A percentile compares a stretch with the other conserved stretches of the same genome.
phyloP scores from a whole-genome alignment of 2,329 filamentous ascomycete genomes.

The Drechslerella dactyloides region DNA sequence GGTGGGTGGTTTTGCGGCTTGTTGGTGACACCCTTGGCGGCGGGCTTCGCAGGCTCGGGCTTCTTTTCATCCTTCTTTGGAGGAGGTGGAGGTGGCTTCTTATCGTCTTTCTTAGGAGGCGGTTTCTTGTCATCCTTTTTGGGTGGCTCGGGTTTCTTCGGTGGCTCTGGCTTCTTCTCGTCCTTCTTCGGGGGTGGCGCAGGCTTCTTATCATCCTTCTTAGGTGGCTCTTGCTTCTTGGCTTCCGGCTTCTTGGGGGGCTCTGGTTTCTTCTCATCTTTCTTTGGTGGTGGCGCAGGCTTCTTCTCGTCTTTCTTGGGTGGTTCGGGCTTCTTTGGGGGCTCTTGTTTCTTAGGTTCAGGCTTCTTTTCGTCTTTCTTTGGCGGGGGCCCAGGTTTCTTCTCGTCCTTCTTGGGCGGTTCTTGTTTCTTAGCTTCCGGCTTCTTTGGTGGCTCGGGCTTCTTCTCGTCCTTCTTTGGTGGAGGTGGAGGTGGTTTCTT shows the following conservation, averaged over 20 bases:
- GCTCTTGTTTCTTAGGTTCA: neutral
- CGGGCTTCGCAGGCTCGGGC: conserved; percentile 1
- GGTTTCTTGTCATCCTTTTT: too few relatives aligned
- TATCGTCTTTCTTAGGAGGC: neutral
- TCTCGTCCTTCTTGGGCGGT: too few relatives aligned
- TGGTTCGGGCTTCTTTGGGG: neutral
- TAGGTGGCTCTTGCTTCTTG: neutral
- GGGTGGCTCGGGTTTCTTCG: neutral
- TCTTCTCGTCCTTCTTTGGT: too few relatives aligned
- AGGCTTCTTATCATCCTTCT: neutral
- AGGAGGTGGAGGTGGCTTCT: neutral
- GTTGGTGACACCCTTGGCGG: neutral
- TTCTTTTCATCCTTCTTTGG: neutral
- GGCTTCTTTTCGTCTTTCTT: too few relatives aligned
- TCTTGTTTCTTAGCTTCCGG: too few relatives aligned
- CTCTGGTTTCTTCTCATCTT: conserved; percentile 1
- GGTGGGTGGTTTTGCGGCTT: neutral
- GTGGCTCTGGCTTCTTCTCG: neutral
- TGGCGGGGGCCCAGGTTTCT: too few relatives aligned
- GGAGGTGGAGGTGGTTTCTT: too few relatives aligned
- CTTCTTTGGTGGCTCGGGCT: too few relatives aligned
- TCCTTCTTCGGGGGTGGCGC: neutral
- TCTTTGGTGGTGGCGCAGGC: neutral
- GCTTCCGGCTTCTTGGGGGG: neutral
- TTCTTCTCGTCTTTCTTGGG: neutral